Evolutionary conservation across 1,284 basidiomycete species (phyloP).

Genomic region (Ustilago lituana): DNA sequence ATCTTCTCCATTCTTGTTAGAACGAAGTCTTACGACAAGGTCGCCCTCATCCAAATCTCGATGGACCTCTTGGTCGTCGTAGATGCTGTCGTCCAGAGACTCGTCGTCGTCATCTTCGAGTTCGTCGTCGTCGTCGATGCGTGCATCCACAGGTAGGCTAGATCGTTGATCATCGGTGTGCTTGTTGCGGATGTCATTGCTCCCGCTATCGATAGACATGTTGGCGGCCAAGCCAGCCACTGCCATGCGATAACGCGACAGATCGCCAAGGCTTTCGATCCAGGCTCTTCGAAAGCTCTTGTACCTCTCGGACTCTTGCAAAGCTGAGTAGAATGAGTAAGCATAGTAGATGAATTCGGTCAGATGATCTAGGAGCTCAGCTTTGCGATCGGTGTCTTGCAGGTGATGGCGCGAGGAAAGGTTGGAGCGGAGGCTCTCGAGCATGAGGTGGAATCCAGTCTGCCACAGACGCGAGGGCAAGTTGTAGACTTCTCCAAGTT

Average conservation of each 20-base stretch:
- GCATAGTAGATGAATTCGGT: conserved; percentile 93
- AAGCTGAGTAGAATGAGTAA: conserved; percentile 89
- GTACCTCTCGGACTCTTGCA: conserved; percentile 84
- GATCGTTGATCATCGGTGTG: neutral
- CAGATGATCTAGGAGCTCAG: conserved; percentile 75
- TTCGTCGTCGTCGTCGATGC: conserved; percentile 40
- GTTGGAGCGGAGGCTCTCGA: conserved; percentile 86
- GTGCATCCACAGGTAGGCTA: conserved; percentile 9
- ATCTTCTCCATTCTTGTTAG: neutral
- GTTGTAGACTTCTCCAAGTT: conserved; percentile 91
- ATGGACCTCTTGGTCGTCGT: conserved; percentile 1
- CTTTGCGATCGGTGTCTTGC: conserved; percentile 19
- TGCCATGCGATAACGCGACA: conserved; percentile 92
- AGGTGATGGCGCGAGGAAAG: conserved; percentile 70
- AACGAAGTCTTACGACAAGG: neutral
- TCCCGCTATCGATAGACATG: conserved; percentile 64
- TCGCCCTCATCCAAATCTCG: neutral
- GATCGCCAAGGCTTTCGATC: conserved; percentile 94
- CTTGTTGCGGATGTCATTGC: conserved; percentile 61
- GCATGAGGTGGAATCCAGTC: conserved; percentile 85
- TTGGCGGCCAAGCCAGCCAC: conserved; percentile 72
- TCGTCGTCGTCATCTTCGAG: conserved; percentile 15
- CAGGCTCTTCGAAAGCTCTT: conserved; percentile 80
- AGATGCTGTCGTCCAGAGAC: neutral
- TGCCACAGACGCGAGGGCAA: conserved; percentile 94